Percentiles rank a stretch among this genome's conserved stretches.
These are phyloP conservation scores for Chlorella sp. DNA, from an alignment of 139 green algal species.

Conservation along the genomic window DNA sequence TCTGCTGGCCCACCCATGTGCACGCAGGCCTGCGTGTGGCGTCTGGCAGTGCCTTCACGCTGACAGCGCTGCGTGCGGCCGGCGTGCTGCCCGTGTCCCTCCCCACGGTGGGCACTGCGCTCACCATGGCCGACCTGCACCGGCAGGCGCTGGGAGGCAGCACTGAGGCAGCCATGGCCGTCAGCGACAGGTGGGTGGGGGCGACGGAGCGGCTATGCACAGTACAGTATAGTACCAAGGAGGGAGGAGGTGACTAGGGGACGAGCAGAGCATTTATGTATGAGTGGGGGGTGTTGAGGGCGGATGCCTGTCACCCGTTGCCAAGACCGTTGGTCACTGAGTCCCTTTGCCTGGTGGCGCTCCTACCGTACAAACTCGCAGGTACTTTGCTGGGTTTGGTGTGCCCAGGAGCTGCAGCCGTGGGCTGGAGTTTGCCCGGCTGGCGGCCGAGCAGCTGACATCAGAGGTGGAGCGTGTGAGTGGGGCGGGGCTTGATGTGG, in stretches of 20 bases:
- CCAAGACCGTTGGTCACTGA: too few relatives aligned
- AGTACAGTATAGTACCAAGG: too few relatives aligned
- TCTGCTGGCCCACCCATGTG: not conserved
- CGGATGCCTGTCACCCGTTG: too few relatives aligned
- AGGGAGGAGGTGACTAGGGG: too few relatives aligned
- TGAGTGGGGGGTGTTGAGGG: too few relatives aligned
- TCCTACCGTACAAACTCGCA: too few relatives aligned
- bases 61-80: slow-evolving; percentile 16
- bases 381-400: slow-evolving; percentile 16
- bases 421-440: slow-evolving; percentile 10
- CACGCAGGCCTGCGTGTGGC: slow-evolving; percentile 10
- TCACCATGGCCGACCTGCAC: not conserved
- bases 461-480: slow-evolving; percentile 25
- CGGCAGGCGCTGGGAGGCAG: slow-evolving; percentile 7
- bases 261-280: too few relatives aligned
- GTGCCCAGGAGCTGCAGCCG: slow-evolving; percentile 12
- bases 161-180: slow-evolving; percentile 17
- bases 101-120: not conserved
- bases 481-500: too few relatives aligned
- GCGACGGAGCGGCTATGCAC: too few relatives aligned
- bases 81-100: slow-evolving; percentile 11
- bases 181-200: too few relatives aligned
- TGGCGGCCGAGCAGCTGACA: slow-evolving; percentile 10
- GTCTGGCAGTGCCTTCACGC: slow-evolving; percentile 8
- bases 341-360: too few relatives aligned